These are phyloP conservation scores for Vigna reflexopilosa DNA, from an alignment of 306 rosid genomes.

Conservation along the genomic window DNA sequence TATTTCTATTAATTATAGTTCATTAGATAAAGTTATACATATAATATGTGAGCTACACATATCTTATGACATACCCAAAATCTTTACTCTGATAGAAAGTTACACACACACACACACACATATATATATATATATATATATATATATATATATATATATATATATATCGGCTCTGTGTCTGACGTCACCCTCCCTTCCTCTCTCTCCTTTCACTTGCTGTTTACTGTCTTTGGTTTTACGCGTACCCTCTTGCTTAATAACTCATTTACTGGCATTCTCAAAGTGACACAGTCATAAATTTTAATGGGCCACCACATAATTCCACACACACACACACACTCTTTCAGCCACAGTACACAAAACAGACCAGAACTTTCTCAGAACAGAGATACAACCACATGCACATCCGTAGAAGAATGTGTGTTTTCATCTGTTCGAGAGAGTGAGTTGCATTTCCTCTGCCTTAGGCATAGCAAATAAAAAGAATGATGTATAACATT, in stretches of 20 bases:
- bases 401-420: conserved; percentile 32
- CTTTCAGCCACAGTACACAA: conserved; percentile 4
- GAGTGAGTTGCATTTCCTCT: conserved; percentile 30
- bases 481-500: conserved; percentile 33
- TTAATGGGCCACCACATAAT: conserved; percentile 54
- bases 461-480: conserved; percentile 33
- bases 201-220: conserved; percentile 33
- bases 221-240: conserved; percentile 37
- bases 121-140: too few species aligned
- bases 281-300: conserved; percentile 55
- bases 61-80: neutral
- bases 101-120: neutral
- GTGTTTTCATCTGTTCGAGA: conserved; percentile 30
- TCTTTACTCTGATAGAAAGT: neutral
- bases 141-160: neutral
- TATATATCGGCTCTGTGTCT: conserved; percentile 22
- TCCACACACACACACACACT: conserved; percentile 19
- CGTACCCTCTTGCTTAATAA: conserved; percentile 45
- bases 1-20: neutral
- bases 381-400: conserved; percentile 40
- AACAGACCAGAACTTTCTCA: neutral
- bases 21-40: neutral
- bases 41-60: neutral
- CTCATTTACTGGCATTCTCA: conserved; percentile 48
- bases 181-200: neutral